A percentile compares a stretch with the other conserved stretches of the same genome.
These are phyloP conservation scores for Neopestalotiopsis rosae DNA, from an alignment of 2,329 filamentous ascomycete genomes.

Conservation along the genomic window DNA sequence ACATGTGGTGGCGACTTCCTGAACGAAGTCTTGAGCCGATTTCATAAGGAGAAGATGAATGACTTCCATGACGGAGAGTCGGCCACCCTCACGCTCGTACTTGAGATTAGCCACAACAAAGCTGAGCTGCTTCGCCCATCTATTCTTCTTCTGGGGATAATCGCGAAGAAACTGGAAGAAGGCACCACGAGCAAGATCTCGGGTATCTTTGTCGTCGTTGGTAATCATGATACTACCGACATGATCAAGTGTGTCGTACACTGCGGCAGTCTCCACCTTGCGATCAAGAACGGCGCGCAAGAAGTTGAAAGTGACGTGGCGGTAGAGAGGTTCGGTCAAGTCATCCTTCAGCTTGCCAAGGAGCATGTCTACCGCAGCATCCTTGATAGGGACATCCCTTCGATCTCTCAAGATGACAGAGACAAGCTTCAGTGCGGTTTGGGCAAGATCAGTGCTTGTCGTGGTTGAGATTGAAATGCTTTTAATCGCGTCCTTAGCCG, in stretches of 20 bases:
- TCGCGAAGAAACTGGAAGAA: conserved; percentile 95
- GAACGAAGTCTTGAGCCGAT: conserved; percentile 79
- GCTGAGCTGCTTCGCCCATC: conserved; percentile 86
- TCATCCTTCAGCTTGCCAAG: conserved; percentile 84
- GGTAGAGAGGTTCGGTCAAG: conserved; percentile 88
- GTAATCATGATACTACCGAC: conserved; percentile 93
- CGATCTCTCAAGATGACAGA: conserved; percentile 85
- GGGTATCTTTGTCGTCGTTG: conserved; percentile 87
- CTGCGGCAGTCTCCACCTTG: conserved; percentile 81
- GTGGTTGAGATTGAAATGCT: conserved; percentile 77
- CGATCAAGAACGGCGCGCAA: conserved; percentile 84
- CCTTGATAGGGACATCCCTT: conserved; percentile 75
- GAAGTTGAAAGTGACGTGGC: conserved; percentile 95
- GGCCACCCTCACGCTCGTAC: conserved; percentile 86
- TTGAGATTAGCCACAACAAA: conserved; percentile 92
- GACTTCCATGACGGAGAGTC: conserved; percentile 92
- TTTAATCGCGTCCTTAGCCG: conserved; percentile 83
- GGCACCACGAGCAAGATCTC: conserved; percentile 84
- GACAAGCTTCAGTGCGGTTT: conserved; percentile 87
- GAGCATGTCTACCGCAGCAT: conserved; percentile 81
- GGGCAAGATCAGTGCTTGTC: conserved; percentile 82
- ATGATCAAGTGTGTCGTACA: conserved; percentile 92
- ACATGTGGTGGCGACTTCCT: conserved; percentile 80
- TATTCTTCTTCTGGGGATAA: conserved; percentile 88
- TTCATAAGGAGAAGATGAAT: conserved; percentile 87